Base-by-base conservation (phyloP, 2,329 filamentous ascomycete genomes). In the Nemania bipapillata region DNA sequence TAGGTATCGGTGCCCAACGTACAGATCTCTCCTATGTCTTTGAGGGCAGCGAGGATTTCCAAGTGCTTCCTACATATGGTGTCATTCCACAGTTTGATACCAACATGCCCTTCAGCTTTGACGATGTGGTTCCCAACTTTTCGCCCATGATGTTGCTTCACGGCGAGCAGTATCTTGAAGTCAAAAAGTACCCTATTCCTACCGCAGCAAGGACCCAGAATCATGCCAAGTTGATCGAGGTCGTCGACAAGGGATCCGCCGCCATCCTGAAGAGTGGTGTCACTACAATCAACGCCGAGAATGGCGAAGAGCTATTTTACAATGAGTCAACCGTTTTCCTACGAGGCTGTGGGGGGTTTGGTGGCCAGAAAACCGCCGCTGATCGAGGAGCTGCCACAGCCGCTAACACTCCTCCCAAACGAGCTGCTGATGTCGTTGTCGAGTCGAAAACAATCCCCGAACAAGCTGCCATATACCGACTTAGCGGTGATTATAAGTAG, bases 141-240 rank as follows among this genome's bases (percentile, higher is more conserved):
- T 93, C 89, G 42, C 95, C 94, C 70, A 97, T 97, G 93, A 97
- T 97, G 94, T 89, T 99, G 58, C 91, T 99, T 26, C 96, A 99
- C 84, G 96, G 96, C 79, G 96, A 99, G 86, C 96, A 99, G 82
- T 99, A 94, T 83, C 92, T 99, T 72, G 96, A 99, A 83, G 88
- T 99, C 77, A 90, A 91, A 79, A 93, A 95, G 81, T 96, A 90
- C 84, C 96, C 96, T 47, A 92, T 98, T 76, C 95, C 95, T 40
- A 97, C 94, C 35, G 87, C 90, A 63, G 94, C 88, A 58, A 90
- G 89, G 65, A 90, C 97, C 57, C 81, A 92, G 75, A 93, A 91
- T 65, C 89, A 90, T 77, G 91, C 90, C 68, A 90, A 90, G 80
- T 90, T 99, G 66, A 88, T 99, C 70, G 96, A 99, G 80, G 95